Evolutionary conservation across 331 rosid species (phyloP).

Genomic region (Malus hybrid): DNA sequence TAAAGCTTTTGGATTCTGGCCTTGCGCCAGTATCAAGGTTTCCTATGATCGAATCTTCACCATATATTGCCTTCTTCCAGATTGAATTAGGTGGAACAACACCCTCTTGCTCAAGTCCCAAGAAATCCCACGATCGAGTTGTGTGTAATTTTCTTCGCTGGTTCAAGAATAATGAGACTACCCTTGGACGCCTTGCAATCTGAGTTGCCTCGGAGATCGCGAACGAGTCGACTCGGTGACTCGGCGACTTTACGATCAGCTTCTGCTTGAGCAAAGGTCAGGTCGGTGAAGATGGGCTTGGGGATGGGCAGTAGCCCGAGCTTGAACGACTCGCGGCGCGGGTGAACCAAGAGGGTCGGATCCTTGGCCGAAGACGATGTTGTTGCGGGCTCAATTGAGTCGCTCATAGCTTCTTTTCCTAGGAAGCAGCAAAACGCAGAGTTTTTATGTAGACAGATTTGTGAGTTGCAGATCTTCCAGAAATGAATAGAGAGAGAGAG

Average conservation of each 20-base stretch:
- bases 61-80: slow-evolving; percentile 77
- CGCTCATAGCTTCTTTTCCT: slow-evolving; percentile 36
- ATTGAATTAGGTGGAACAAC: slow-evolving; percentile 31
- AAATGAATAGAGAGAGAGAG: slow-evolving; percentile 35
- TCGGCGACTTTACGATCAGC: slow-evolving; percentile 46
- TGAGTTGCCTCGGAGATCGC: slow-evolving; percentile 47
- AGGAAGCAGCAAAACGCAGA: not conserved
- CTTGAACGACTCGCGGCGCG: slow-evolving; percentile 88
- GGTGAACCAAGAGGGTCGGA: slow-evolving; percentile 52
- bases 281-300: slow-evolving; percentile 26
- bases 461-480: slow-evolving; percentile 34
- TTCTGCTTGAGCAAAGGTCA: slow-evolving; percentile 57
- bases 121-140: slow-evolving; percentile 71
- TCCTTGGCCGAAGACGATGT: slow-evolving; percentile 62
- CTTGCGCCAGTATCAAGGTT: slow-evolving; percentile 62
- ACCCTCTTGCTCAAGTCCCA: slow-evolving; percentile 55
- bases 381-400: slow-evolving; percentile 46
- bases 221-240: slow-evolving; percentile 42
- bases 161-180: slow-evolving; percentile 61
- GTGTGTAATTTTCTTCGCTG: slow-evolving; percentile 72
- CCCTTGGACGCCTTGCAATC: slow-evolving; percentile 48
- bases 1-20: no score
- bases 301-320: slow-evolving; percentile 21
- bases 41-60: slow-evolving; percentile 62
- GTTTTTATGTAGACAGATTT: not conserved